Conservation (phyloP, 768 basidiomycete species). For the Multifurca ochricompacta region DNA sequence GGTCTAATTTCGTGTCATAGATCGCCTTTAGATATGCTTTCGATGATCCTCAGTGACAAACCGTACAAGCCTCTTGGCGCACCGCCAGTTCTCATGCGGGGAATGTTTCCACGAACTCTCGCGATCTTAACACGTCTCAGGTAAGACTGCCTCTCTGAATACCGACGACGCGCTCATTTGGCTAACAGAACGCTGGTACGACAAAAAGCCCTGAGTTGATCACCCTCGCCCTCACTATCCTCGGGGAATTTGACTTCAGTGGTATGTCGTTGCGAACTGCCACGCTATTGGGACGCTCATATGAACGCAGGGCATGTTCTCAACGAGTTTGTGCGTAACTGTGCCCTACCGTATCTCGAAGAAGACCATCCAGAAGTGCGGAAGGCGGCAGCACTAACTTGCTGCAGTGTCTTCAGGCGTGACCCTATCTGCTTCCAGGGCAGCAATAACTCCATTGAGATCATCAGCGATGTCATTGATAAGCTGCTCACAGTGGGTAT, state of each 20-base stretch:
- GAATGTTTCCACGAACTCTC: constrained; percentile 41
- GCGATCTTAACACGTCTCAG: constrained; percentile 47
- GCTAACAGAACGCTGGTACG: constrained; percentile 11
- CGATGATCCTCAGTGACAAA: constrained; percentile 72
- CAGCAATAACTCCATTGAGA: constrained; percentile 91
- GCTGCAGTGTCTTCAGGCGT: constrained; percentile 83
- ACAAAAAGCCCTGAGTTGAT: constrained; percentile 62
- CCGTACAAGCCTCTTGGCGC: constrained; percentile 85
- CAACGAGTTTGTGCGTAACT: constrained; percentile 91
- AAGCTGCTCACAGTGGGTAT: constrained; percentile 93
- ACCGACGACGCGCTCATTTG: background rate
- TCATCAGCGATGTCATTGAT: constrained; percentile 96
- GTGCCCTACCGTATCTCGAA: constrained; percentile 89
- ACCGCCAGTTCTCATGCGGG: constrained; percentile 51
- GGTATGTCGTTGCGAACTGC: constrained; percentile 38
- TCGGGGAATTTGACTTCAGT: constrained; percentile 91
- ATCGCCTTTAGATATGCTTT: constrained; percentile 86
- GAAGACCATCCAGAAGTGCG: constrained; percentile 86
- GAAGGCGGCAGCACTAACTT: constrained; percentile 83
- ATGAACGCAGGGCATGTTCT: constrained; percentile 66
- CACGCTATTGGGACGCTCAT: constrained; percentile 4
- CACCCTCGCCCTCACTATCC: constrained; percentile 75
- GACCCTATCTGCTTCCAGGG: constrained; percentile 97
- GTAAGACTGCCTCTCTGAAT: constrained; percentile 24
- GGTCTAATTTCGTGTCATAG: constrained; percentile 32